Base-by-base conservation (phyloP, 345 rosid genomes). In the Excoecaria cochinchinensis region DNA sequence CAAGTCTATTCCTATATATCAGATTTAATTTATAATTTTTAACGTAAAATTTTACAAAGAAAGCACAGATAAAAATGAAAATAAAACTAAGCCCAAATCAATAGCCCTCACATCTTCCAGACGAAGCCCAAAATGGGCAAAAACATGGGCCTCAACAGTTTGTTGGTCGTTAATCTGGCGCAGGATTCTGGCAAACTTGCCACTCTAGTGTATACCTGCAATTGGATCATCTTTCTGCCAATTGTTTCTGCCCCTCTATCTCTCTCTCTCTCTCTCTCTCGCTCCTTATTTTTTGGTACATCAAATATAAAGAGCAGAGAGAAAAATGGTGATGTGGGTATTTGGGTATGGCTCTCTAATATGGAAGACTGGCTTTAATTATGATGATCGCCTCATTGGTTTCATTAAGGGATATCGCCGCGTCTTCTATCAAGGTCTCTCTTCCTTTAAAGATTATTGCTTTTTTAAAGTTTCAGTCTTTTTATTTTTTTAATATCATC, bases 341-440 rank as follows among this genome's bases (percentile, higher is more conserved):
- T 94, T 94, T 74, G 97, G 95, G 67, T 91, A 90, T 70, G 95
- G 97, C 36, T 90, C 97, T 82, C 79, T 92, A 4, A 91, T 89
- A 22, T 94, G 98, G 97, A 91, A 94, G 83, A 82, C 93, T 5
- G 97, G 97, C 50, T 91, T 92, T 62, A 80, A 81, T 50, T 85
- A 80, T 61, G 97, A 91, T 74, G 91, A 88, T 70, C 88, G 95
- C 68, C 78, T 92, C 57, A 87, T 88, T 47, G 99, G 97, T 68
- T 92, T 81, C 90, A 89, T 92, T 85, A 91, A 82, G 76, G 89
- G 85, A 76, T 89, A 92, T 81, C 91, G 97, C 76, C 95, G 95
- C 19, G 95, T 92, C 47, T 92, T 92, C 77, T 80, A 89, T 80
- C 97, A 94, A 89, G 98, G 98, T 88, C 71, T 42, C 76, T 56